Conservation (phyloP, 306 rosid species). For the Castanopsis chinensis region DNA sequence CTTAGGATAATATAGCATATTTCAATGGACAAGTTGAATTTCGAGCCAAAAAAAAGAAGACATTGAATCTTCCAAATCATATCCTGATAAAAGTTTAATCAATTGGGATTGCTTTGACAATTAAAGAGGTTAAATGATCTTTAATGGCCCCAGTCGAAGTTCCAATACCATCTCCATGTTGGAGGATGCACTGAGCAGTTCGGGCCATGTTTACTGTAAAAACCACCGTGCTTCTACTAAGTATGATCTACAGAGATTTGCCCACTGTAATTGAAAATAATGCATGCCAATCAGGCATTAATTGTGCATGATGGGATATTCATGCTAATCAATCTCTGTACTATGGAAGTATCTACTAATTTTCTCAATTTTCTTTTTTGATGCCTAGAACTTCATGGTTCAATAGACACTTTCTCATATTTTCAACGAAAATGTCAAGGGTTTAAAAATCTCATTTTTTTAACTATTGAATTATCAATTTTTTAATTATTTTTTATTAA, state of each 20-base stretch:
- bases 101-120: conserved; percentile 18
- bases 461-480: neutral
- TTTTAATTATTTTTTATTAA: neutral
- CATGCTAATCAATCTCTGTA: no score
- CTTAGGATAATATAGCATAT: no score
- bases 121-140: conserved; percentile 17
- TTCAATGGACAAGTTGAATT: no score
- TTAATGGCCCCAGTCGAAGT: conserved; percentile 21
- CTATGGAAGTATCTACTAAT: no score
- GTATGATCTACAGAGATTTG: conserved; percentile 28
- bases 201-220: conserved; percentile 34
- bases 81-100: neutral
- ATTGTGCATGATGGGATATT: neutral
- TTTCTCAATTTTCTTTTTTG: no score
- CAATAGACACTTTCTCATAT: no score
- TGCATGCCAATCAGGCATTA: neutral
- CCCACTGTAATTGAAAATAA: conserved; percentile 19
- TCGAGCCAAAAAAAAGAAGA: no score
- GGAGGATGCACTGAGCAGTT: conserved; percentile 22
- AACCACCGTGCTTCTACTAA: conserved; percentile 36
- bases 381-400: no score
- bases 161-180: conserved; percentile 33
- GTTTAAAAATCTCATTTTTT: neutral
- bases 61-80: neutral
- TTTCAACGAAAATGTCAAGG: no score